A percentile compares a stretch with the other conserved stretches of the same genome.
These are phyloP conservation scores for Tetrahymena malaccensis DNA, from an alignment of 73 alveolate species.

Conservation along the genomic window DNA sequence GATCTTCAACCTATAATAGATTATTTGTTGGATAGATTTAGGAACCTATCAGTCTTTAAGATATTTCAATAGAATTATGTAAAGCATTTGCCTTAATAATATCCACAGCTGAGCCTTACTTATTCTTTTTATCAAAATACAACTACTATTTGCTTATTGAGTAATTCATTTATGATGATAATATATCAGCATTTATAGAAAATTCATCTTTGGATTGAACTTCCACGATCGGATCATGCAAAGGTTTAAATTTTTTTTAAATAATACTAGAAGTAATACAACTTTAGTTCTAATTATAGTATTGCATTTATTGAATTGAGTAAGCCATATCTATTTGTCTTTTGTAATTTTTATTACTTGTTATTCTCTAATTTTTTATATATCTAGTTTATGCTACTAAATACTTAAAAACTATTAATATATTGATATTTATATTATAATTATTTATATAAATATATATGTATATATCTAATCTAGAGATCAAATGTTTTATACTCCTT, in stretches of 20 bases:
- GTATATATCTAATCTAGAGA: not conserved
- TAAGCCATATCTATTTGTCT: not conserved
- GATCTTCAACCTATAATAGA: not conserved
- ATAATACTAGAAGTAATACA: not conserved
- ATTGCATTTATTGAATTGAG: not conserved
- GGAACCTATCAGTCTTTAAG: not conserved
- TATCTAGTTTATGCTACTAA: not conserved
- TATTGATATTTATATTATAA: not conserved
- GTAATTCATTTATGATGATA: not conserved
- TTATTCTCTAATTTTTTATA: not conserved
- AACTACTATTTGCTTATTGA: not conserved
- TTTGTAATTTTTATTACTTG: not conserved
- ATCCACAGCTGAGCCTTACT: not conserved
- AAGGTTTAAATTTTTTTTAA: not conserved
- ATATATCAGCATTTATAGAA: not conserved
- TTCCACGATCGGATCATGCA: not conserved
- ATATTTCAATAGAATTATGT: not conserved
- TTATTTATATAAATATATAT: no score
- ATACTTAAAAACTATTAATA: not conserved
- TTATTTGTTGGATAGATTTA: not conserved
- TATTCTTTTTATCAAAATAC: not conserved
- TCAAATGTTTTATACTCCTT: not conserved
- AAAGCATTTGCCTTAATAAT: not conserved
- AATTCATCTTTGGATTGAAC: not conserved
- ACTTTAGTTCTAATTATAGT: not conserved